phyloP scores from a whole-genome alignment of 2,329 filamentous ascomycete species.

The Diplodia corticola region DNA sequence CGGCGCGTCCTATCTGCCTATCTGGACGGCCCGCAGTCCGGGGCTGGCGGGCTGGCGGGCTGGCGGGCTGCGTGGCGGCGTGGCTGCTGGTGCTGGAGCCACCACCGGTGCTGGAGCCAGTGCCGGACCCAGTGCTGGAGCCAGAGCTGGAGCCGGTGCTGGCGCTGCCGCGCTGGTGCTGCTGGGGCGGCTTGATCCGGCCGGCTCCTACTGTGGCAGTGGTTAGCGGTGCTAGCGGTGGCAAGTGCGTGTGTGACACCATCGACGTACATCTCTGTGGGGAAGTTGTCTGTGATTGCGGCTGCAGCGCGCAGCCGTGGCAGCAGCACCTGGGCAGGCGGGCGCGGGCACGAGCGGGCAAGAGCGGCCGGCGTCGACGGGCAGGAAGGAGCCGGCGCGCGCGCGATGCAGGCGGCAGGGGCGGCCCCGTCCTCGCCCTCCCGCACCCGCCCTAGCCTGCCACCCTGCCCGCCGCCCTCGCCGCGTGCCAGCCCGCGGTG shows the following conservation, averaged over 20 bases:
- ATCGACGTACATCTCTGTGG: conserved; percentile 20
- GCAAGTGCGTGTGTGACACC: conserved; percentile 19
- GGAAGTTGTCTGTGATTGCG: conserved; percentile 18
- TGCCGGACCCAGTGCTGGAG: too few relatives aligned
- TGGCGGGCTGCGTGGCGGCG: neutral
- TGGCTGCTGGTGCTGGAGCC: neutral
- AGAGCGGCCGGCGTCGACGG: too few relatives aligned
- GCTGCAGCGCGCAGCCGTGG: conserved; percentile 15
- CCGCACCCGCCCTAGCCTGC: conserved; percentile 11
- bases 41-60: neutral
- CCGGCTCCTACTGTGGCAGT: neutral
- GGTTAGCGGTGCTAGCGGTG: neutral
- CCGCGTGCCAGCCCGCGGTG: conserved; percentile 10
- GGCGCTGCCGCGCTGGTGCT: too few relatives aligned
- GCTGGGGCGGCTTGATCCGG: conserved; percentile 4
- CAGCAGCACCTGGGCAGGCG: neutral
- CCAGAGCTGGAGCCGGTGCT: too few relatives aligned
- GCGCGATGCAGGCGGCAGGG: neutral
- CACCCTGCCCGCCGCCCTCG: neutral
- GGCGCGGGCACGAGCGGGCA: neutral
- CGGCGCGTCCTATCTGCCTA: conserved; percentile 9
- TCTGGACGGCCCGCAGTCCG: conserved; percentile 13
- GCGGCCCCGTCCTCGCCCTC: conserved; percentile 7
- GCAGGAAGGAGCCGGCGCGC: neutral
- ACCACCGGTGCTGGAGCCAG: too few relatives aligned